Evolutionary conservation across 1,284 basidiomycete species (phyloP), one percentile per base, ranked within the genome.

Genomic region (Cryptococcus hybrid): DNA sequence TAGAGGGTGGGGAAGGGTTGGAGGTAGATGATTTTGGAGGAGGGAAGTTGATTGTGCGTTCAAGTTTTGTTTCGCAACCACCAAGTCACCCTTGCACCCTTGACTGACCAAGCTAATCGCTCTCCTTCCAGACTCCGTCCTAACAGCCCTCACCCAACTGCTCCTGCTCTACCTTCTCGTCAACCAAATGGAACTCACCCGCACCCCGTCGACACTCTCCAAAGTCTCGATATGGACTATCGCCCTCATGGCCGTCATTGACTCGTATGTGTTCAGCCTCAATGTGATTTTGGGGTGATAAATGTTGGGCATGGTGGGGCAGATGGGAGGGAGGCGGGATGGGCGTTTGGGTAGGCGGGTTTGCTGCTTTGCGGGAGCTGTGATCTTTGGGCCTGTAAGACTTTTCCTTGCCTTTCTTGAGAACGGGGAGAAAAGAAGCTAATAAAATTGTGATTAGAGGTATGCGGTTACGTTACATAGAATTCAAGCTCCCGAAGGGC

Each of bases 221-320:
- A 85, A 88, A 43, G 82, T 92, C 15, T 92, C 89, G 3, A 80
- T 88, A 3, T 91, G 89, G 86, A 84, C 86, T 0, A 90, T 93
- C 69, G 80, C 90, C 34, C 79, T 85, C 11, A 89, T 92, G 73
- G 83, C 86, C 7, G 83, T 87, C 2, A 83, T 89, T 11, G 91
- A 94, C 69, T 84, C 87, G 0, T 85, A 91, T 50, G 85, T 88
- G 1, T 92, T 92, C 69, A 87, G 88, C 30, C 87, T 87, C 2
- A 89, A 93, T 67, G 84, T 92, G 51, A 91, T 89, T 0, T 86
- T 93, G 57, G 89, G 2, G 86, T 92, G 51, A 79, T 92, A 39
- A 85, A 88, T 1, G 87, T 91, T 59, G 24, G 34, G 9, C 12
- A 15, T 12, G 11, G 12, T 3, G 11, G 12, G 3, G 3, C 40